Base-by-base conservation (phyloP, 805 yeast species). In the Soucietia sequanensis region DNA sequence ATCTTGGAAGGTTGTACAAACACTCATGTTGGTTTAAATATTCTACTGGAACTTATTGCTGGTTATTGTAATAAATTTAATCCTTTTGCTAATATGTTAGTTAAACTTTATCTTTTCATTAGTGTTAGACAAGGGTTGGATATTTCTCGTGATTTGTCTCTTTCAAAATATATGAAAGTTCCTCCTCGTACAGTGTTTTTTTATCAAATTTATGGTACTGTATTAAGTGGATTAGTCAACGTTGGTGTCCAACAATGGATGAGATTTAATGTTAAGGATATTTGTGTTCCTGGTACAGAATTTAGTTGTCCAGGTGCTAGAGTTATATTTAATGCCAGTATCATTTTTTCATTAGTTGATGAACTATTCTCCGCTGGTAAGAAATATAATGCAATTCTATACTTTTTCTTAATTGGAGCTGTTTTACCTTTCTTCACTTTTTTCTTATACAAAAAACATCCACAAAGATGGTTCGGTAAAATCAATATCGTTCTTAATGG, bases 11-110 rank as follows among this genome's bases (percentile, higher is more conserved):
- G 67, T 18, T 45, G 58, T 38, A 61, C 68, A 34, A 48, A 48
- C 31, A 44, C 45, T 33, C 55, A 65, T 13, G 65, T 65, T 26
- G 68, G 68, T 35, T 59, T 67, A 46, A 66, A 64, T 46, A 72
- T 66, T 23, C 56, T 78, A 41, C 78, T 73, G 34, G 80, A 77
- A 52, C 65, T 79, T 47, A 72, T 79, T 39, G 58, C 74, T 32
- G 80, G 81, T 21, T 34, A 34, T 21, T 63, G 66, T 68, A 41
- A 65, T 34, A 71, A 72, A 41, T 76, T 76, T 41, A 69, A 68
- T 50, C 75, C 75, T 29, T 43, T 68, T 43, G 74, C 72, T 18
- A 68, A 64, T 62, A 62, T 72, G 70, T 62, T 69, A 42, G 62
- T 70, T 58, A 67, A 71, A 49, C 65, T 72, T 19, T 71, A 55